Evolutionary conservation across 2,329 filamentous ascomycete species (phyloP).

Genomic region (Hymenoscyphus albidus): DNA sequence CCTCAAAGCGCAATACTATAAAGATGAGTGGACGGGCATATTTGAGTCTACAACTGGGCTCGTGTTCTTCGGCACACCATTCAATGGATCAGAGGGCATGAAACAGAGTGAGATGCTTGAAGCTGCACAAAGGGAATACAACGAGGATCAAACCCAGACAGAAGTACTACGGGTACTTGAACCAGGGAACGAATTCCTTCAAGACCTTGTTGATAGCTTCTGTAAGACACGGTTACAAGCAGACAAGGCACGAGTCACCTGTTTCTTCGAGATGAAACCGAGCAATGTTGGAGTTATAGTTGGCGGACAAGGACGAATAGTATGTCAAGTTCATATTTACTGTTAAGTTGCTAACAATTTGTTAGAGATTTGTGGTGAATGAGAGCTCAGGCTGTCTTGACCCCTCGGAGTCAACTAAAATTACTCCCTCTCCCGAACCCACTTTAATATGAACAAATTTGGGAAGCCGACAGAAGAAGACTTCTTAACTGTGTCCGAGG

Average conservation of each 20-base stretch:
- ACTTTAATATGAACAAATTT: constrained; percentile 5
- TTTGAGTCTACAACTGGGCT: not conserved
- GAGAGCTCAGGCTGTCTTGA: constrained; percentile 2
- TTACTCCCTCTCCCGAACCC: not conserved
- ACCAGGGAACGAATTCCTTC: constrained; percentile 3
- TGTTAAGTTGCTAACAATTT: not conserved
- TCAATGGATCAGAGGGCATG: not conserved
- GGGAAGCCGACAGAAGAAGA: not conserved
- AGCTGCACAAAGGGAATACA: not conserved
- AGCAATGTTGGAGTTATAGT: constrained; percentile 3
- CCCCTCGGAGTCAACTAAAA: not conserved
- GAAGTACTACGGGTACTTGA: not conserved
- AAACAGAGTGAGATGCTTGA: constrained; percentile 4
- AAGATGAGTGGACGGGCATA: not conserved
- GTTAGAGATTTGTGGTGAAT: constrained; percentile 1
- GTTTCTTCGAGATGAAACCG: not conserved
- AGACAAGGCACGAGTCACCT: not conserved
- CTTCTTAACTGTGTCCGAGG: not conserved
- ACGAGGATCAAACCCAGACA: not conserved
- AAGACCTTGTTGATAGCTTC: not conserved
- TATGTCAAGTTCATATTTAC: not conserved
- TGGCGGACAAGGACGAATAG: not conserved
- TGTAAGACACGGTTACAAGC: constrained; percentile 2
- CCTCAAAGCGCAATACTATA: not conserved
- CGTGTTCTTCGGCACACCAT: constrained; percentile 1